phyloP scores from a whole-genome alignment of 2,329 filamentous ascomycete genomes.

The Fusarium tuaranense region DNA sequence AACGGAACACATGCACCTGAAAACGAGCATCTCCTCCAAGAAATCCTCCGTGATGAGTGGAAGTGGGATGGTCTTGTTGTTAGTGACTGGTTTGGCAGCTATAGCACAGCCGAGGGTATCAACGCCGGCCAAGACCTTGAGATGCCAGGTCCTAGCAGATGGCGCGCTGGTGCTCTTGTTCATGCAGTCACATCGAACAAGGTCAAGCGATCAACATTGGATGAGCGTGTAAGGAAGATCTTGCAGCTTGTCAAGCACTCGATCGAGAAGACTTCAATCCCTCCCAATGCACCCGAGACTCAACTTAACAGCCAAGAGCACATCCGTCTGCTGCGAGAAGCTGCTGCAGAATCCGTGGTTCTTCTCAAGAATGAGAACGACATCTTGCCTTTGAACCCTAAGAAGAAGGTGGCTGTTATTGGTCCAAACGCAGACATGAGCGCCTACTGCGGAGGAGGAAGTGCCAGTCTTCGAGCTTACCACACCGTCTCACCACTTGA shows the following conservation, averaged over 20 bases:
- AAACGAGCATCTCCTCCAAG: constrained; percentile 32
- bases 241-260: constrained; percentile 47
- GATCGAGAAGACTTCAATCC: constrained; percentile 20
- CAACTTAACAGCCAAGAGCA: constrained; percentile 39
- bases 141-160: constrained; percentile 51
- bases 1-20: constrained; percentile 41
- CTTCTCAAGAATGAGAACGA: constrained; percentile 48
- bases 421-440: constrained; percentile 62
- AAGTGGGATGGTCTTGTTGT: constrained; percentile 50
- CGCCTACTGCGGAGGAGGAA: constrained; percentile 48
- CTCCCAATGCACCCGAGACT: constrained; percentile 22
- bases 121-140: constrained; percentile 49
- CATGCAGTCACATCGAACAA: constrained; percentile 45
- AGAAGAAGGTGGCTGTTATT: constrained; percentile 58
- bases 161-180: constrained; percentile 39
- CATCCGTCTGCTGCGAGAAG: constrained; percentile 47
- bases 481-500: constrained; percentile 47
- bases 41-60: constrained; percentile 49
- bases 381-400: constrained; percentile 11
- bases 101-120: constrained; percentile 45
- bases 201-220: constrained; percentile 41
- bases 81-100: constrained; percentile 51
- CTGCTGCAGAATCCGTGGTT: constrained; percentile 70
- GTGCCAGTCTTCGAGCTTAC: constrained; percentile 48
- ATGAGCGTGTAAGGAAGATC: constrained; percentile 47